Conservation (phyloP, 331 rosid genomes). For the Dryas integrifolia region DNA sequence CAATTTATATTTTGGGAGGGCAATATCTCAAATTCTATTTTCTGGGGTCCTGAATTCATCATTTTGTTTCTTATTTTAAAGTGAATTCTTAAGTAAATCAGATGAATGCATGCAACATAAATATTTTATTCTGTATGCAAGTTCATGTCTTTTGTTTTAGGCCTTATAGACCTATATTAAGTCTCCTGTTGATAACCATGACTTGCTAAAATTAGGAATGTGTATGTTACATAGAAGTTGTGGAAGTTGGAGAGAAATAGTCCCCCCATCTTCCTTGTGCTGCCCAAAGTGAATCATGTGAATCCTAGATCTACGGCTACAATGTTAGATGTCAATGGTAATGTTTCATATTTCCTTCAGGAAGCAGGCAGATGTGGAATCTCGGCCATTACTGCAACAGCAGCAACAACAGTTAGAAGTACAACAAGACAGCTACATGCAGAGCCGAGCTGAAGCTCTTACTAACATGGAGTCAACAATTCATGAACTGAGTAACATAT, state of each 20-base stretch:
- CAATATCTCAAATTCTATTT: no score
- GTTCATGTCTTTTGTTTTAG: not conserved
- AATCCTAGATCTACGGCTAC: conserved; percentile 5
- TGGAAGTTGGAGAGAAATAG: not conserved
- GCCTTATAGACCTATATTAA: not conserved
- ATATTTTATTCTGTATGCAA: not conserved
- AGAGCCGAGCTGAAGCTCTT: conserved; percentile 92
- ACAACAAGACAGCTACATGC: conserved; percentile 80
- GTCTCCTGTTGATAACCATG: not conserved
- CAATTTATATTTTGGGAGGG: no score
- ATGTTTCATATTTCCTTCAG: conserved; percentile 39
- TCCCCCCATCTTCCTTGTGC: not conserved
- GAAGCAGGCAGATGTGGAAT: conserved; percentile 75
- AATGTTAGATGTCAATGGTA: not conserved
- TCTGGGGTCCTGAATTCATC: no score
- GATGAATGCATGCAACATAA: not conserved
- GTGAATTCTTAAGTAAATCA: not conserved
- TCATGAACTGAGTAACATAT: conserved; percentile 82
- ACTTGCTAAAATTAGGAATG: not conserved
- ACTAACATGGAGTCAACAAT: conserved; percentile 93
- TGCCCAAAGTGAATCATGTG: conserved; percentile 1
- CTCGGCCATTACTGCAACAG: conserved; percentile 65
- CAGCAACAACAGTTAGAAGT: conserved; percentile 27
- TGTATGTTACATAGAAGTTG: not conserved
- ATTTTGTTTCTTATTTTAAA: no score